A percentile compares a stretch with the other conserved stretches of the same genome.
Conservation (phyloP, 2,329 filamentous ascomycete species). For the Penicillium sp. region DNA sequence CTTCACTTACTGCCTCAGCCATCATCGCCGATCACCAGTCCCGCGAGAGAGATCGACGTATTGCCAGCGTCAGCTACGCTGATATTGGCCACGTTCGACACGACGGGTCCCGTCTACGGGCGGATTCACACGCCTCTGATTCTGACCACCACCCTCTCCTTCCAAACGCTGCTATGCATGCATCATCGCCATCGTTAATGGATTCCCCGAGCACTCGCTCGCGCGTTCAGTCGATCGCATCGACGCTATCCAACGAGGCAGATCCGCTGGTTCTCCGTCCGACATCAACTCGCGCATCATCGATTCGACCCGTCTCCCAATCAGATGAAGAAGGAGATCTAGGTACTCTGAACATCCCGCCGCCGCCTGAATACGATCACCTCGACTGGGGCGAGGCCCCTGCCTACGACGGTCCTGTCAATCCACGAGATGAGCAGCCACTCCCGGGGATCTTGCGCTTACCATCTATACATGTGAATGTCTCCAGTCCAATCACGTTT, state of each 20-base stretch:
- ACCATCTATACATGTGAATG: slow-evolving; percentile 40
- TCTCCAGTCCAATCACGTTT: slow-evolving; percentile 33
- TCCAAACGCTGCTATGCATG: slow-evolving; percentile 38
- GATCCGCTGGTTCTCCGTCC: slow-evolving; percentile 34
- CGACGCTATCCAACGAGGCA: slow-evolving; percentile 40
- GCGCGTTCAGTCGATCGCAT: slow-evolving; percentile 40
- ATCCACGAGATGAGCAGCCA: slow-evolving; percentile 23
- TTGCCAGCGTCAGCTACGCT: slow-evolving; percentile 54
- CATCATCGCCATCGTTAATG: slow-evolving; percentile 31
- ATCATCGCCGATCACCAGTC: slow-evolving; percentile 51
- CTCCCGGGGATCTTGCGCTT: slow-evolving; percentile 27
- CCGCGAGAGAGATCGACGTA: slow-evolving; percentile 48
- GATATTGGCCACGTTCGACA: slow-evolving; percentile 53
- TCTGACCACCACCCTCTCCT: slow-evolving; percentile 53
- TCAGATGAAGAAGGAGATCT: slow-evolving; percentile 42
- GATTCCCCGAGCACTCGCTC: slow-evolving; percentile 34
- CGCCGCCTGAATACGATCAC: slow-evolving; percentile 47
- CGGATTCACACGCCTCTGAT: slow-evolving; percentile 46
- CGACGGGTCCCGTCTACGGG: slow-evolving; percentile 53
- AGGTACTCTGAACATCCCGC: slow-evolving; percentile 42
- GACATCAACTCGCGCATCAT: slow-evolving; percentile 30
- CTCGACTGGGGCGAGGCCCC: slow-evolving; percentile 50
- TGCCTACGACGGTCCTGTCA: slow-evolving; percentile 40
- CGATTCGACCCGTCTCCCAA: slow-evolving; percentile 27
- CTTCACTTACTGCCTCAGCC: slow-evolving; percentile 37